Evolutionary conservation across 768 basidiomycete genomes (phyloP).

Genomic region (Trametes maxima): DNA sequence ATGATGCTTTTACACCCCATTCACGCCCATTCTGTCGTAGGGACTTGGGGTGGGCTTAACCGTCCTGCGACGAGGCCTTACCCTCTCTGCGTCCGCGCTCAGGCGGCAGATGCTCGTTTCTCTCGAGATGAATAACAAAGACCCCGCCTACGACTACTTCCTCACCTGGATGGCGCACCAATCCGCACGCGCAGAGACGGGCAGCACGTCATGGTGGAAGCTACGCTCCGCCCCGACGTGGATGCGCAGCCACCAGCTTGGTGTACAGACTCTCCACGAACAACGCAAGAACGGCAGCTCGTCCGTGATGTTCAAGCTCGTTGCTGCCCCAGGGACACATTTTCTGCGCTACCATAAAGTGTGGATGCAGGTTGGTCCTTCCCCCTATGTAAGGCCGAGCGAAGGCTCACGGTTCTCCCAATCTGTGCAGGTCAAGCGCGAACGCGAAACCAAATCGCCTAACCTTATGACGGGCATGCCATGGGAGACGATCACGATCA

Average conservation of each 20-base stretch:
- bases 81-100: conserved; percentile 71
- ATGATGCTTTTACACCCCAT: not conserved
- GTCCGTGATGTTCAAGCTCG: conserved; percentile 87
- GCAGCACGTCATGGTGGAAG: conserved; percentile 31
- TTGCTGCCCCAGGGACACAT: conserved; percentile 94
- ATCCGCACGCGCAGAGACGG: conserved; percentile 40
- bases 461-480: conserved; percentile 89
- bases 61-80: conserved; percentile 66
- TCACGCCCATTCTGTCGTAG: conserved; percentile 41
- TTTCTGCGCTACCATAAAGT: conserved; percentile 88
- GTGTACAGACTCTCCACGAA: conserved; percentile 90
- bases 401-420: not conserved
- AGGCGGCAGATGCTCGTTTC: conserved; percentile 91
- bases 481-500: conserved; percentile 97
- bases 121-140: conserved; percentile 95
- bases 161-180: conserved; percentile 93
- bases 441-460: conserved; percentile 91
- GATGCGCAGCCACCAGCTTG: conserved; percentile 87
- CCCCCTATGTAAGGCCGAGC: conserved; percentile 10
- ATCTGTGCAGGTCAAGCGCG: conserved; percentile 79
- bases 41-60: conserved; percentile 89
- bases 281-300: conserved; percentile 90
- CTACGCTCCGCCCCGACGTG: conserved; percentile 39
- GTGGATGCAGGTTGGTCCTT: conserved; percentile 84
- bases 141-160: conserved; percentile 95